Evolutionary conservation across 805 yeast genomes (phyloP).

Genomic region (Metschnikowia aberdeeniae): DNA sequence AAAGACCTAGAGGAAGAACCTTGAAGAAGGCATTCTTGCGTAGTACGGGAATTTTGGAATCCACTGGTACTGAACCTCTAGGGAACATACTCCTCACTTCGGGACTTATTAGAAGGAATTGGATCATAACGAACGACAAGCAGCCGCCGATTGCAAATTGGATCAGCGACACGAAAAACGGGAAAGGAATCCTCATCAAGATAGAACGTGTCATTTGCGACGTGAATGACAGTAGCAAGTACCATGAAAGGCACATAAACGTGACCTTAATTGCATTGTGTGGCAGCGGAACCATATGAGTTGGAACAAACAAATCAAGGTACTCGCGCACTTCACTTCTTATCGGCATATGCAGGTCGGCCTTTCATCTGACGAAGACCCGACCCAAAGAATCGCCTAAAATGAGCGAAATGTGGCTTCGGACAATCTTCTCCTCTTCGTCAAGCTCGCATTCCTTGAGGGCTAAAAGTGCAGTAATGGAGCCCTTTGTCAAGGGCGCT

Average conservation of each 20-base stretch:
- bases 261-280: constrained; percentile 26
- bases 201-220: constrained; percentile 61
- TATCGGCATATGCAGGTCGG: background rate
- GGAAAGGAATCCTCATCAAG: constrained; percentile 52
- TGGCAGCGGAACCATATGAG: constrained; percentile 1
- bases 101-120: constrained; percentile 21
- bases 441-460: constrained; percentile 28
- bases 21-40: constrained; percentile 35
- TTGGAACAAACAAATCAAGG: background rate
- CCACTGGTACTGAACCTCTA: constrained; percentile 48
- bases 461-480: constrained; percentile 28
- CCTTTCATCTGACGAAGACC: constrained; percentile 28
- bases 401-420: constrained; percentile 40
- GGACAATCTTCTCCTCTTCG: constrained; percentile 30
- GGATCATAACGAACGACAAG: constrained; percentile 38
- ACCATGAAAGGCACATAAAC: constrained; percentile 54
- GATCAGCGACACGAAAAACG: constrained; percentile 60
- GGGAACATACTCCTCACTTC: constrained; percentile 42
- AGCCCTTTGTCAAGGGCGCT: constrained; percentile 4
- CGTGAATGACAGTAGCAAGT: constrained; percentile 56
- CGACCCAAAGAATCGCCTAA: constrained; percentile 54
- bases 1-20: constrained; percentile 59
- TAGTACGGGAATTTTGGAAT: constrained; percentile 21
- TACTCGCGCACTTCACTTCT: background rate
- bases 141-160: constrained; percentile 54